Evolutionary conservation across 2,329 filamentous ascomycete species (phyloP).

Genomic region (Didymella exigua): DNA sequence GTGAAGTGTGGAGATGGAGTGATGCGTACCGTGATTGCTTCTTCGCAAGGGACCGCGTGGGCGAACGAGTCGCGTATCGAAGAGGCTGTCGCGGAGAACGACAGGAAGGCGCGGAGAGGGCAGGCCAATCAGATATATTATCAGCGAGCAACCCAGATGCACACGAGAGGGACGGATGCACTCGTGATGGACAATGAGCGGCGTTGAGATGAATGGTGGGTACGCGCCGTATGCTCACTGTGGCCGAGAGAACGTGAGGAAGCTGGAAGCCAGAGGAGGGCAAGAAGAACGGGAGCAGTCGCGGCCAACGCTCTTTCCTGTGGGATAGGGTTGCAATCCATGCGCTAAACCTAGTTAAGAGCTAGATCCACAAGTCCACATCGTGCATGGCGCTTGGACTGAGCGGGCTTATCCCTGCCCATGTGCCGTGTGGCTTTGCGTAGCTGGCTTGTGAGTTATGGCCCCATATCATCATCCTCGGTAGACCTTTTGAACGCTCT

Average conservation of each 20-base stretch:
- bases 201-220: slow-evolving; percentile 20
- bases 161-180: slow-evolving; percentile 14
- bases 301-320: no score
- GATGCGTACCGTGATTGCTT: slow-evolving; percentile 24
- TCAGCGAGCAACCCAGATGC: slow-evolving; percentile 1
- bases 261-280: slow-evolving; percentile 29
- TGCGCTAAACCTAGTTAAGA: no score
- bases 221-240: slow-evolving; percentile 23
- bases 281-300: slow-evolving; percentile 31
- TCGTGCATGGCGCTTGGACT: no score
- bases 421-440: no score
- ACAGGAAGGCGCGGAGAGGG: slow-evolving; percentile 33
- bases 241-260: slow-evolving; percentile 30
- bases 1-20: not conserved
- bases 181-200: slow-evolving; percentile 18
- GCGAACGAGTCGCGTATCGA: slow-evolving; percentile 28
- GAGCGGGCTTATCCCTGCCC: no score
- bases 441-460: no score
- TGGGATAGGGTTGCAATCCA: not conserved
- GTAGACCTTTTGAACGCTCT: no score
- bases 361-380: no score
- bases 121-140: slow-evolving; percentile 13
- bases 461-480: no score
- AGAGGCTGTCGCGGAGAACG: slow-evolving; percentile 33
- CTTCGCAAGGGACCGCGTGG: slow-evolving; percentile 19